Base-by-base conservation (phyloP, 257 asterid species). In the Ajuga chamaepitys region DNA sequence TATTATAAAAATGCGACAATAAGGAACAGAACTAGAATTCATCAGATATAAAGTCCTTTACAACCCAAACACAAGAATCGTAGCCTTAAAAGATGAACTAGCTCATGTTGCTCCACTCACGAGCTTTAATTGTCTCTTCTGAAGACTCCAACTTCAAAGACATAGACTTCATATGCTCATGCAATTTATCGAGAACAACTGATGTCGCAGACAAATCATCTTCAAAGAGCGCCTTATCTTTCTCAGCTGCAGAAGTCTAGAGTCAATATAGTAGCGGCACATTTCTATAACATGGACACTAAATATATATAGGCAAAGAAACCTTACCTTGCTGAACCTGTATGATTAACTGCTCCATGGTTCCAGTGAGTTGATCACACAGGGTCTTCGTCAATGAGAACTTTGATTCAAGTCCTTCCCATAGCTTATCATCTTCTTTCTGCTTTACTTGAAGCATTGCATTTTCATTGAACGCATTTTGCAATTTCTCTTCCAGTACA, bases 391-490 rank as follows among this genome's bases (percentile, higher is more conserved):
- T 85, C 32, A 87, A 88, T 67, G 82, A 78, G 76, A 94, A 83
- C 75, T 94, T 94, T 14, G 95, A 91, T 62, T 90, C 96, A 57
- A 94, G 85, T 60, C 96, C 99, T 68, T 59, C 81, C 97, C 99
- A 90, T 11, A 88, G 92, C 80, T 88, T 90, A 77, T 85, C 93
- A 65, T 94, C 98, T 75, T 94, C 99, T 78, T 88, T 90, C 78
- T 85, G 96, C 83, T 80, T 90, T 67, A 82, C 96, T 72, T 83
- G 88, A 53, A 86, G 81, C 80, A 81, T 88, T 1, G 93, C 85
- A 75, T 94, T 94, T 77, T 94, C 99, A 61, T 90, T 94, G 70
- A 84, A 79, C 5, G 93, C 95, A 77, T 58, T 82, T 81, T 85
- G 96, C 78, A 94, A 76, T 75, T 94, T 90, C 71, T 88, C 98